Base-by-base conservation (phyloP, 768 basidiomycete species). In the Boletus rufocinnamomeus region DNA sequence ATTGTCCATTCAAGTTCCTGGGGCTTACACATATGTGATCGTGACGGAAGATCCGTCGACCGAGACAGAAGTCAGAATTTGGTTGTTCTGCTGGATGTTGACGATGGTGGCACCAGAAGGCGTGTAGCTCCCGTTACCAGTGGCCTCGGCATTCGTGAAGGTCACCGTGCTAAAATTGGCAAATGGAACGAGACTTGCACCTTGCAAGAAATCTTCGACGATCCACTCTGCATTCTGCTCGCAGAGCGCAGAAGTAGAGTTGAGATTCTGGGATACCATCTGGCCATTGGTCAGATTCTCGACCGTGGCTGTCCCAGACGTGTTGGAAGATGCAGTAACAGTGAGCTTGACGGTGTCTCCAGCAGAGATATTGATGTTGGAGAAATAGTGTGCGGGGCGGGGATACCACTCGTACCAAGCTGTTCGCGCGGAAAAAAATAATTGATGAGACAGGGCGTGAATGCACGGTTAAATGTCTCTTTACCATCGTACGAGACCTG, bases 361-460 rank as follows among this genome's bases (percentile, higher is more conserved):
- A 10, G 35, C 19, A 38, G 60, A 48, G 19, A 61, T 40, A 3
- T 14, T 2, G 30, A 61, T 17, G 10, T 25, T n/a, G 21, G 60
- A 34, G 28, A 60, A 38, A 43, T 52, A n/a, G 19, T 30, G 28
- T 1, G 38, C 13, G 2, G 1, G 1, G 21, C 11, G 41, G 10
- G 59, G 59, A 19, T 43, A 52, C 59, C 58, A 60, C 17, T 59
- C 57, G 14, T 44, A 59, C 51, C 57, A 59, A 14, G 50, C 63
- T 64, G 16, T 56, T 19, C 27, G 8, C n/a, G 6, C 19, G 10
- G 21, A n/a, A 21, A 41, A 21, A 21, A 21, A 32, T 1, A 32
- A 32, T 28, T 16, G n/a, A n/a, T 41, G 40, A 64, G 50, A 56
- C 9, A 7, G 25, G 4, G 3, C 16, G 13, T 4, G 14, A 2